Conservation (phyloP, 345 rosid genomes). For the Gossypium sturtianum region DNA sequence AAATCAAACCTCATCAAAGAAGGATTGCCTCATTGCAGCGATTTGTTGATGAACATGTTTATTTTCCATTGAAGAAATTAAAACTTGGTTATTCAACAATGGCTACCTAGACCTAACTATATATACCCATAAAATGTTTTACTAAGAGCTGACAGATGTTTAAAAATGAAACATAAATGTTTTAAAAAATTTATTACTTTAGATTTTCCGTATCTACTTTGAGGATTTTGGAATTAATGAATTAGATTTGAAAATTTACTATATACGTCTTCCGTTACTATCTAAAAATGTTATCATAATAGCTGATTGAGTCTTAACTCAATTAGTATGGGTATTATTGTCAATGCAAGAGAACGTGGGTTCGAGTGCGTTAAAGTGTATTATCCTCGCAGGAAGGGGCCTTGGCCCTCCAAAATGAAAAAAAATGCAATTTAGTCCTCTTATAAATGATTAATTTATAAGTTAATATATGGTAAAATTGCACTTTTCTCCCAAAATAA, state of each 20-base stretch:
- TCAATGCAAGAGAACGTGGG: too few species aligned
- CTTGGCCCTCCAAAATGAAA: too few species aligned
- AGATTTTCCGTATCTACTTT: background rate
- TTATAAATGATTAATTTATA: too few species aligned
- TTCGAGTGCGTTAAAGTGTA: too few species aligned
- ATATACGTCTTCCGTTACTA: background rate
- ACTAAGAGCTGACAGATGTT: background rate
- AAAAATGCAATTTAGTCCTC: too few species aligned
- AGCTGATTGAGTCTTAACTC: too few species aligned
- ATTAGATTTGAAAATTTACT: background rate
- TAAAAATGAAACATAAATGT: background rate
- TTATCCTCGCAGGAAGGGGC: too few species aligned
- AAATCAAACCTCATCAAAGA: conserved; percentile 5
- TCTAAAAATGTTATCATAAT: too few species aligned
- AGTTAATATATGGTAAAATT: too few species aligned
- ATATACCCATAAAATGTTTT: background rate
- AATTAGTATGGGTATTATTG: too few species aligned
- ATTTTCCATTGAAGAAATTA: background rate
- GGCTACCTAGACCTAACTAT: background rate
- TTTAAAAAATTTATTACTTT: background rate
- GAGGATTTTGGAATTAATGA: background rate
- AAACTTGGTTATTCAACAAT: background rate
- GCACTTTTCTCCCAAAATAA: too few species aligned
- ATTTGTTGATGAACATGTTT: background rate
- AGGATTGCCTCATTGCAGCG: conserved; percentile 7